Conservation (phyloP, 176 grass and related monocot species). For the Aegilops tauschii region DNA sequence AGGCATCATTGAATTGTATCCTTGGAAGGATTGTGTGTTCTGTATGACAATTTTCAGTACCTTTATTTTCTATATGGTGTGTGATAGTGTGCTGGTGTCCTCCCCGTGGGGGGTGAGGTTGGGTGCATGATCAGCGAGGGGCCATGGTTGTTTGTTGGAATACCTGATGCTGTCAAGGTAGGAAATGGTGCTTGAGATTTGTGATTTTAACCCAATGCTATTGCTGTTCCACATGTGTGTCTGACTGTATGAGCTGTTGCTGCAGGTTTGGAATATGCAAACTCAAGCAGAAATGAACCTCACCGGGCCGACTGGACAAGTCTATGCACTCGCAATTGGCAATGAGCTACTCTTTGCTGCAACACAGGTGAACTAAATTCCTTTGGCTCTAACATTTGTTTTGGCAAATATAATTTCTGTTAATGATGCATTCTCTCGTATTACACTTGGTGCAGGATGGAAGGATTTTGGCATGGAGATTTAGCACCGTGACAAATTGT, state of each 20-base stretch:
- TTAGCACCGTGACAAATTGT: slow-evolving; percentile 54
- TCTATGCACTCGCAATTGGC: slow-evolving; percentile 74
- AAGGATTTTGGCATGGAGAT: slow-evolving; percentile 89
- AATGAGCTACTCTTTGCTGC: slow-evolving; percentile 88
- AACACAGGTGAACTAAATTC: slow-evolving; percentile 58
- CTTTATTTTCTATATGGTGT: slow-evolving; percentile 40
- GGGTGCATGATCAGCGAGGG: slow-evolving; percentile 98
- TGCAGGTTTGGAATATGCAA: slow-evolving; percentile 91
- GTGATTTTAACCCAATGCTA: neutral
- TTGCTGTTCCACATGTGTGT: slow-evolving; percentile 7
- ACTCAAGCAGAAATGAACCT: slow-evolving; percentile 70
- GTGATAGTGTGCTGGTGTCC: slow-evolving; percentile 57
- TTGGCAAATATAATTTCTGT: neutral
- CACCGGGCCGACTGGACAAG: slow-evolving; percentile 83
- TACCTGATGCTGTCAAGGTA: slow-evolving; percentile 86
- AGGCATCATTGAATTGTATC: slow-evolving; percentile 25
- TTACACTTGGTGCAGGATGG: slow-evolving; percentile 63
- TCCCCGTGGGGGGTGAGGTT: slow-evolving; percentile 70
- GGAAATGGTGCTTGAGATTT: slow-evolving; percentile 3
- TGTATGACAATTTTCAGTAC: slow-evolving; percentile 25
- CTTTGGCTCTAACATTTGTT: neutral
- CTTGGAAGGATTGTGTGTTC: slow-evolving; percentile 18
- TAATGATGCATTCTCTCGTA: slow-evolving; percentile 19
- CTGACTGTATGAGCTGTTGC: neutral
- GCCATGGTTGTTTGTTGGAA: slow-evolving; percentile 84